Percentiles rank a stretch among this genome's conserved stretches.
Conservation (phyloP, 169 alveolate species). For the Plasmodium inui region DNA sequence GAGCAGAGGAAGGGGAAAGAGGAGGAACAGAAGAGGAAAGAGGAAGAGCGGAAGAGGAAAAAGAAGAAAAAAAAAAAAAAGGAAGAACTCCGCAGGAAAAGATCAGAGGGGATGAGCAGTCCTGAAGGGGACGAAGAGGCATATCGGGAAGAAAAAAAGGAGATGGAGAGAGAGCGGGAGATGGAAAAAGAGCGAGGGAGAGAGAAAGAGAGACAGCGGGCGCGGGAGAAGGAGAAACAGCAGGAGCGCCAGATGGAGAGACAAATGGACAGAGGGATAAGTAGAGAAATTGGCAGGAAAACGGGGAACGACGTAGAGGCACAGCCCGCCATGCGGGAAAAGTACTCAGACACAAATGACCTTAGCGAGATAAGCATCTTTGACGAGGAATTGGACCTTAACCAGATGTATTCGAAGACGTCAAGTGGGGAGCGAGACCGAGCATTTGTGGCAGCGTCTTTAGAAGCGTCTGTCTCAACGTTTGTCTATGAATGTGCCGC, state of each 20-base stretch:
- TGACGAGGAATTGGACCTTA: conserved; percentile 51
- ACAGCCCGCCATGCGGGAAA: not conserved
- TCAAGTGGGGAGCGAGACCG: conserved; percentile 10
- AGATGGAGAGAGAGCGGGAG: not conserved
- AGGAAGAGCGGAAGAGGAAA: not conserved
- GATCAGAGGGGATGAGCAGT: not conserved
- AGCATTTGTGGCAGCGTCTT: not conserved
- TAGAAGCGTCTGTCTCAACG: too few relatives aligned
- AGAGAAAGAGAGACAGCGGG: not conserved
- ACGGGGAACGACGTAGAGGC: not conserved
- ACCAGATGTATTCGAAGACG: conserved; percentile 17
- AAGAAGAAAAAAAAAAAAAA: not conserved
- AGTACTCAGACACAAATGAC: conserved; percentile 4
- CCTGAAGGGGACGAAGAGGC: not conserved
- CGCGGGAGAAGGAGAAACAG: not conserved
- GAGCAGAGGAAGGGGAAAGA: not conserved
- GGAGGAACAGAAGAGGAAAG: not conserved
- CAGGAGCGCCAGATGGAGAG: not conserved
- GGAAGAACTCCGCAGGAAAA: not conserved
- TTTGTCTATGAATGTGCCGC: too few relatives aligned
- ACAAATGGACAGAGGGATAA: not conserved
- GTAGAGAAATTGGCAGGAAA: not conserved
- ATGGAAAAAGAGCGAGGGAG: not conserved
- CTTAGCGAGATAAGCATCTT: conserved; percentile 7
- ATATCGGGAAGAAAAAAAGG: not conserved